Evolutionary conservation across 345 rosid species (phyloP).

Genomic region (Angophora floribunda): DNA sequence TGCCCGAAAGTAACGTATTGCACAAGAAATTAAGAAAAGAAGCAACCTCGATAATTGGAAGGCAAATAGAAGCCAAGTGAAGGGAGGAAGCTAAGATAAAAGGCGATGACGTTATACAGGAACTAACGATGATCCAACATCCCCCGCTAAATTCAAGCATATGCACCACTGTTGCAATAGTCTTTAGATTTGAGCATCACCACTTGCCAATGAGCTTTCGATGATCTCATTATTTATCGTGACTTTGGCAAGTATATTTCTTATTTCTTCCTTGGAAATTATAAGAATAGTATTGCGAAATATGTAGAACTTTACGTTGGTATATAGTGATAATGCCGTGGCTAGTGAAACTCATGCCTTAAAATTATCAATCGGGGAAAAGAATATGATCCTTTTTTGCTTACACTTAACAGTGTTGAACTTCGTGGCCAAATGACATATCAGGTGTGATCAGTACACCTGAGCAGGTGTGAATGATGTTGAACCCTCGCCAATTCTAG

Average conservation of each 20-base stretch:
- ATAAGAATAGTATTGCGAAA: neutral
- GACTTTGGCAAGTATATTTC: neutral
- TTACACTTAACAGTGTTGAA: neutral
- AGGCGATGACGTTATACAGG: neutral
- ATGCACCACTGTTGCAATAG: fast-evolving
- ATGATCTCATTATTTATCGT: neutral
- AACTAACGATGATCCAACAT: neutral
- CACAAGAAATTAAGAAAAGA: neutral
- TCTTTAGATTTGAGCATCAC: neutral
- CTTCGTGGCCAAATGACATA: neutral
- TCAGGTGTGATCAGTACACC: neutral
- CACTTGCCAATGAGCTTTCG: fast-evolving
- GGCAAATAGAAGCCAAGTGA: neutral
- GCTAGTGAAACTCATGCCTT: neutral
- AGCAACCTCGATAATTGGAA: neutral
- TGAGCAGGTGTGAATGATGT: neutral
- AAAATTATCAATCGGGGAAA: neutral
- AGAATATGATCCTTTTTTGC: neutral
- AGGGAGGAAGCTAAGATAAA: neutral
- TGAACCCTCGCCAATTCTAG: neutral
- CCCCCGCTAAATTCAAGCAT: neutral
- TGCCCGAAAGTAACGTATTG: neutral
- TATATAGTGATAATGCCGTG: fast-evolving
- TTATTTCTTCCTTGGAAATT: neutral
- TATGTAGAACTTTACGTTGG: neutral